These are phyloP conservation scores for Apiotrichum brassicae DNA, from an alignment of 1,284 basidiomycete genomes.

Conservation along the genomic window DNA sequence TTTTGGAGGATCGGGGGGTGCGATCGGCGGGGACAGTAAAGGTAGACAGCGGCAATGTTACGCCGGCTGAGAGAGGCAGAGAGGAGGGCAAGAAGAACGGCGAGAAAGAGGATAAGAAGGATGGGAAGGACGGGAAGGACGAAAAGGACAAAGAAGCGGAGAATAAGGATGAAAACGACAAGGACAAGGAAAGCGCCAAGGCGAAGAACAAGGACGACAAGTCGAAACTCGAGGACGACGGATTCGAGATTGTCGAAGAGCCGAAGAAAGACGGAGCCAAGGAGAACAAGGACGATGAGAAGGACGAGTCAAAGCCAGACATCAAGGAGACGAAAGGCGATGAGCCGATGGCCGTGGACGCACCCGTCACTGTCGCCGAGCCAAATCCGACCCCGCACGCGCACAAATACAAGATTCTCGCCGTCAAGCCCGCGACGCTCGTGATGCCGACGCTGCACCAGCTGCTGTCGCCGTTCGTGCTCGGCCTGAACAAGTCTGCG, in stretches of 20 bases:
- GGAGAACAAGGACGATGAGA: neutral
- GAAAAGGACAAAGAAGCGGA: neutral
- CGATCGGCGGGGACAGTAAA: neutral
- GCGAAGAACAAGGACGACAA: neutral
- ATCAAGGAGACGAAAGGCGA: neutral
- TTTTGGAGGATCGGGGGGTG: constrained; percentile 32
- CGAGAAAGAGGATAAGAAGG: neutral
- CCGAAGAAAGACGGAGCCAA: too few relatives aligned
- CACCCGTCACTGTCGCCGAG: neutral
- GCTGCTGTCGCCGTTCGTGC: constrained; percentile 36
- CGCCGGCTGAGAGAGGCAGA: too few relatives aligned
- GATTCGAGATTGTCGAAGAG: constrained; percentile 29
- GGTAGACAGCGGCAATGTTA: too few relatives aligned
- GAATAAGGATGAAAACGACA: neutral
- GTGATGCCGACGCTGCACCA: constrained; percentile 53
- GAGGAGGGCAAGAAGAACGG: neutral
- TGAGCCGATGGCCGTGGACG: constrained; percentile 2
- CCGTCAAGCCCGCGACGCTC: constrained; percentile 63
- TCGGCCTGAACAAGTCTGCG: constrained; percentile 38
- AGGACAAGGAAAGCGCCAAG: neutral
- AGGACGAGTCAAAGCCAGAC: neutral
- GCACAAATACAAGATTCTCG: constrained; percentile 25
- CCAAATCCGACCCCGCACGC: neutral
- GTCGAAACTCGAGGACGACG: constrained; percentile 21
- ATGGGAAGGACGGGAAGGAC: neutral